phyloP scores from a whole-genome alignment of 345 rosid species.

The Eucalyptus tenuipes region DNA sequence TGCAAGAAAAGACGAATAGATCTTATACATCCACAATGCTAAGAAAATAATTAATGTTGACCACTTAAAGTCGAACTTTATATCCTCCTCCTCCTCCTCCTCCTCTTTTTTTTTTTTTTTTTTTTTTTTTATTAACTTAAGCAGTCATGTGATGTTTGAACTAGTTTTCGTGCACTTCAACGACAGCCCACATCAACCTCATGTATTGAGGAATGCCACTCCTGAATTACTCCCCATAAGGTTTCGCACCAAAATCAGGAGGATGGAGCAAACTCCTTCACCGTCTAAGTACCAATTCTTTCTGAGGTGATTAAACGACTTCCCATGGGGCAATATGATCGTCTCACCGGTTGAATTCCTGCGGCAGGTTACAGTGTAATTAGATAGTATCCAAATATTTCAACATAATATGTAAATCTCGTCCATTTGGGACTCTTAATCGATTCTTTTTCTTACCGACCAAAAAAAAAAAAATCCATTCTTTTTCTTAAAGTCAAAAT shows the following conservation, averaged over 20 bases:
- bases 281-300: neutral
- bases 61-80: neutral
- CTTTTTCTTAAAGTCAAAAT: neutral
- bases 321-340: neutral
- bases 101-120: no score
- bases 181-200: neutral
- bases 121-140: neutral
- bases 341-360: neutral
- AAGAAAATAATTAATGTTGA: neutral
- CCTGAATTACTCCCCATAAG: neutral
- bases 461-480: no score
- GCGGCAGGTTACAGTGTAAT: neutral
- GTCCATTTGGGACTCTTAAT: neutral
- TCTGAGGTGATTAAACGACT: neutral
- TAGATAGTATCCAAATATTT: neutral
- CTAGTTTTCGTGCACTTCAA: neutral
- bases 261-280: neutral
- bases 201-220: neutral
- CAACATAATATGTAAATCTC: neutral
- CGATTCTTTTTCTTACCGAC: neutral
- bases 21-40: neutral
- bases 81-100: no score
- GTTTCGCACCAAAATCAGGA: neutral
- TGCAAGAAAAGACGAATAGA: neutral
- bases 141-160: neutral